A percentile compares a stretch with the other conserved stretches of the same genome.
Evolutionary conservation across 352 stramenopile genomes (phyloP).

Genomic region (Globisporangium mamillatum): DNA sequence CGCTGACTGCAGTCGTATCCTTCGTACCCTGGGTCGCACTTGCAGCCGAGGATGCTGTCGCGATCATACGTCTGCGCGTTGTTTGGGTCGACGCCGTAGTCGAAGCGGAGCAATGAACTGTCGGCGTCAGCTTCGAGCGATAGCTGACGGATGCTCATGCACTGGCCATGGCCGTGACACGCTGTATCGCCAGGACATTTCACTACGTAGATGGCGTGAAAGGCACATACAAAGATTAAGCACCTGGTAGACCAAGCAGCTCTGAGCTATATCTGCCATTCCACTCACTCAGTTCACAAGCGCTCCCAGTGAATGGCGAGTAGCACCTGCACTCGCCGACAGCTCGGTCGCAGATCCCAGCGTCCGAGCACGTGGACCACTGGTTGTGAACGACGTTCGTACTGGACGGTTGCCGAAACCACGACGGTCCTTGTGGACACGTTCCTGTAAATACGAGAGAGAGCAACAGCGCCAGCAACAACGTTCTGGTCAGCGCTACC

Average conservation of each 20-base stretch:
- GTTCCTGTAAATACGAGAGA: slow-evolving; percentile 30
- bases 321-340: slow-evolving; percentile 63
- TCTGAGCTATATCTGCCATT: background rate
- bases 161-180: slow-evolving; percentile 75
- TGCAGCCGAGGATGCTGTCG: slow-evolving; percentile 78
- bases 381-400: slow-evolving; percentile 55
- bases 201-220: slow-evolving; percentile 27
- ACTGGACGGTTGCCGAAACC: slow-evolving; percentile 45
- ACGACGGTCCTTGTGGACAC: slow-evolving; percentile 59
- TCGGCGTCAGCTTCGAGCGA: slow-evolving; percentile 56
- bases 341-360: slow-evolving; percentile 47
- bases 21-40: slow-evolving; percentile 88
- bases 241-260: too few species aligned
- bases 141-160: slow-evolving; percentile 68
- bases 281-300: slow-evolving; percentile 51
- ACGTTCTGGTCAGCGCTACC: background rate
- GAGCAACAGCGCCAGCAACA: background rate
- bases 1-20: slow-evolving; percentile 87
- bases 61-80: slow-evolving; percentile 78
- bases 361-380: slow-evolving; percentile 55
- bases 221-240: background rate
- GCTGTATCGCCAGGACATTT: slow-evolving; percentile 49
- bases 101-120: slow-evolving; percentile 44
- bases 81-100: slow-evolving; percentile 69
- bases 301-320: slow-evolving; percentile 50